Conservation (phyloP, 2,329 filamentous ascomycete species). For the Colletotrichum musicola region DNA sequence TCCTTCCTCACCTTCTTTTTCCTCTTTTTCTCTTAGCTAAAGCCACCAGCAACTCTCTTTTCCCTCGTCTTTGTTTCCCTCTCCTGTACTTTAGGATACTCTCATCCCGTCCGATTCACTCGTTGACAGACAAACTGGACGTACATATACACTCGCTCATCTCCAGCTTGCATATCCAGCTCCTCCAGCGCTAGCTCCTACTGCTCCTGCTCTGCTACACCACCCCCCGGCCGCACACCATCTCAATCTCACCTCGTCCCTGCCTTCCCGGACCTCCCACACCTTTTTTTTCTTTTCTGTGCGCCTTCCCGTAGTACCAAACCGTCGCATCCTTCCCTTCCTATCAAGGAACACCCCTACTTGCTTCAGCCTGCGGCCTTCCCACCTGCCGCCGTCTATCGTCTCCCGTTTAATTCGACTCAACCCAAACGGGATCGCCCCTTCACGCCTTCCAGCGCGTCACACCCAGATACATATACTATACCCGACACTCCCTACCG, state of each 20-base stretch:
- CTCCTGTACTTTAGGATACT: neutral
- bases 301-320: constrained; percentile 22
- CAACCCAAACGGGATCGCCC: neutral
- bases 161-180: neutral
- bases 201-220: neutral
- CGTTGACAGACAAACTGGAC: too few species aligned
- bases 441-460: constrained; percentile 22
- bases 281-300: neutral
- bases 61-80: neutral
- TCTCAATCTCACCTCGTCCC: neutral
- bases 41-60: neutral
- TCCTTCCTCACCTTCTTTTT: neutral
- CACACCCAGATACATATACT: neutral
- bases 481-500: constrained; percentile 14
- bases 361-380: constrained; percentile 13
- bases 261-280: constrained; percentile 5
- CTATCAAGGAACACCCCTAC: constrained; percentile 10
- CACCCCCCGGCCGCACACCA: neutral
- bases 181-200: neutral
- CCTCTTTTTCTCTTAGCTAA: neutral
- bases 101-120: too few species aligned
- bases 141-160: too few species aligned
- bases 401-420: constrained; percentile 15
- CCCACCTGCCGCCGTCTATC: neutral
- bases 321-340: constrained; percentile 11